Conservation (phyloP, 495 filamentous ascomycete species). For the Penicillium canescens region DNA sequence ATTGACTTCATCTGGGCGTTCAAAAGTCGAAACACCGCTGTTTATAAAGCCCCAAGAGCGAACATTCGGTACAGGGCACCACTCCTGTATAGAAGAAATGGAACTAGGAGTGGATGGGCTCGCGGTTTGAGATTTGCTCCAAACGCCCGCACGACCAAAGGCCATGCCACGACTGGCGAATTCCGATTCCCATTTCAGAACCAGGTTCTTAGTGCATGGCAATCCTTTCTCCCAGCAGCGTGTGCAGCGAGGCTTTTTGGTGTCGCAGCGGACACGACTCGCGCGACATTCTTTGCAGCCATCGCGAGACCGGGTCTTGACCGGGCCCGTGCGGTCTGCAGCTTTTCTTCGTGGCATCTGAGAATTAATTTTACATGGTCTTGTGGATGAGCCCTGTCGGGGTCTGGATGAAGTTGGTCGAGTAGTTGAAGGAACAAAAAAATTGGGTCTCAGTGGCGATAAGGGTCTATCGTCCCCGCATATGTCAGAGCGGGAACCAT, state of each 20-base stretch:
- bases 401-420: not conserved
- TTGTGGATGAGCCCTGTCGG: not conserved
- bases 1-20: constrained; percentile 27
- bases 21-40: constrained; percentile 35
- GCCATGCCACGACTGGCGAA: constrained; percentile 44
- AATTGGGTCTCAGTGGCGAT: constrained; percentile 1
- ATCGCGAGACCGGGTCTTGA: constrained; percentile 46
- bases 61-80: constrained; percentile 31
- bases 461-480: constrained; percentile 3
- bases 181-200: constrained; percentile 49
- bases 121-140: constrained; percentile 34
- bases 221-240: constrained; percentile 39
- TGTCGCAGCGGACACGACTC: constrained; percentile 46
- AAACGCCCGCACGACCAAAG: constrained; percentile 45
- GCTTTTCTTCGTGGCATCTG: constrained; percentile 48
- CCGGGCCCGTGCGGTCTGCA: constrained; percentile 41
- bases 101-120: constrained; percentile 10
- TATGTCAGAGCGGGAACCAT: not conserved
- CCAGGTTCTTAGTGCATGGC: constrained; percentile 38
- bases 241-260: constrained; percentile 43
- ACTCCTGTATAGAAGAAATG: constrained; percentile 21
- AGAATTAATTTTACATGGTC: constrained; percentile 28
- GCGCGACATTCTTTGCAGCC: constrained; percentile 47
- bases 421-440: not conserved
- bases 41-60: constrained; percentile 42